These are phyloP conservation scores for Alternaria triticina DNA, from an alignment of 2,329 filamentous ascomycete genomes.

Conservation along the genomic window DNA sequence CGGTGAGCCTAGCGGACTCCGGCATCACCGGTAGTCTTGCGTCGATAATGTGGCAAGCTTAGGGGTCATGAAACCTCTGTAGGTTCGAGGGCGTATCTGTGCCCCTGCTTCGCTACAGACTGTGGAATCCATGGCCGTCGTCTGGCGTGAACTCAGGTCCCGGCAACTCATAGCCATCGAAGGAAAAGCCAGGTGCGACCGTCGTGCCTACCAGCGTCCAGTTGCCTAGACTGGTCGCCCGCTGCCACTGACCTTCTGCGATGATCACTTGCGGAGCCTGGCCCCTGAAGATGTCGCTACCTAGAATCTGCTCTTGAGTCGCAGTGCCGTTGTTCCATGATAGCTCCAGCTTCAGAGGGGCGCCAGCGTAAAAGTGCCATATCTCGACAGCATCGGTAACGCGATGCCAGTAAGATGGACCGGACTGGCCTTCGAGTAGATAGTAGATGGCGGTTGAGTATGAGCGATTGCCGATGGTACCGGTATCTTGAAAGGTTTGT, in stretches of 20 bases:
- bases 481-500: slow-evolving; percentile 56
- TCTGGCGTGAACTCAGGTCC: slow-evolving; percentile 23
- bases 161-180: slow-evolving; percentile 28
- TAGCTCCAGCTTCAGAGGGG: slow-evolving; percentile 56
- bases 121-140: background rate
- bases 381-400: slow-evolving; percentile 57
- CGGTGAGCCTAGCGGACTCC: background rate
- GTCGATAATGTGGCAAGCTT: background rate
- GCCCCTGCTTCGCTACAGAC: background rate
- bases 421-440: slow-evolving; percentile 53
- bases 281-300: slow-evolving; percentile 52
- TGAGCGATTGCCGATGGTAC: slow-evolving; percentile 46
- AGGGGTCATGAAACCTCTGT: background rate
- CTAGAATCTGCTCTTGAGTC: slow-evolving; percentile 44
- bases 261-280: slow-evolving; percentile 56
- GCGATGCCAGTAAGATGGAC: slow-evolving; percentile 59
- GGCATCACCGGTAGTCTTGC: background rate
- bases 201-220: slow-evolving; percentile 58
- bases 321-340: slow-evolving; percentile 53
- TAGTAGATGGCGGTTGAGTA: slow-evolving; percentile 62
- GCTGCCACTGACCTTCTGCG: slow-evolving; percentile 54
- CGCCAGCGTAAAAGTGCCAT: slow-evolving; percentile 63
- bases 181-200: slow-evolving; percentile 26
- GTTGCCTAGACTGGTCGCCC: slow-evolving; percentile 53
- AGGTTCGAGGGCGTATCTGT: background rate